Evolutionary conservation across 139 green algal species (phyloP), one percentile per base, ranked within the genome.

Genomic region (Chlamydomonas sp.): DNA sequence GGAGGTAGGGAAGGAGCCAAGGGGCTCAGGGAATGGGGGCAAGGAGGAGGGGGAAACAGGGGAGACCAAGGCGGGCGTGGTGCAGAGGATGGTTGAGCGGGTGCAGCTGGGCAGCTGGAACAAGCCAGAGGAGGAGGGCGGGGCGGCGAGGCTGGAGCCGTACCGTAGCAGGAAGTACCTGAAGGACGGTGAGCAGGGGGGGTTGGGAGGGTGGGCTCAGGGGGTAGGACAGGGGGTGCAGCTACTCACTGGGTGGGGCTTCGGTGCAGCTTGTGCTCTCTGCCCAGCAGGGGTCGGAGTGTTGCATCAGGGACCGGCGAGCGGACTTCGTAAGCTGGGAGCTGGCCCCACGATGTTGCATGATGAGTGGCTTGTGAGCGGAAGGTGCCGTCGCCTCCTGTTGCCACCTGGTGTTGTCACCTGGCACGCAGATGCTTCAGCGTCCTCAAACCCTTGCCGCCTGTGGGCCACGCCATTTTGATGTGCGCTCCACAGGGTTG

Each of bases 41-140:
- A 63, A 64, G 79, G 18, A 62, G 78, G n/a, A n/a, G 63, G 78
- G 8, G 60, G 49, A 31, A 10, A 64, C 20, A 64, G 58, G 59
- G 64, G 63, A 75, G 4, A 49, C 12, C n/a, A 64, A 84, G 63
- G 16, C 71, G 31, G 78, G 5, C 62, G 18, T 62, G 78, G 18
- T 20, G 7, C 62, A 61, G 61, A 8, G 63, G 12, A 0, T 61
- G 9, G 3, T 79, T 6, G 69, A 64, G 16, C 20, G 59, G 60
- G 17, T 63, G 63, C n/a, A 61, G 62, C 31, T 82, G 49, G 84
- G 84, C 2, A 9, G 77, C 3, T 88, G 84, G 84, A 88, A 88
- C 84, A 63, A 49, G 2, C 75, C 75, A 14, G 84, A 83, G 67
- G 57, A 5, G 72, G 63, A 9, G 63, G 31, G 58, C 1, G 16